Conservation (phyloP, 1,284 basidiomycete species). For the Salmacisia buchloeana region DNA sequence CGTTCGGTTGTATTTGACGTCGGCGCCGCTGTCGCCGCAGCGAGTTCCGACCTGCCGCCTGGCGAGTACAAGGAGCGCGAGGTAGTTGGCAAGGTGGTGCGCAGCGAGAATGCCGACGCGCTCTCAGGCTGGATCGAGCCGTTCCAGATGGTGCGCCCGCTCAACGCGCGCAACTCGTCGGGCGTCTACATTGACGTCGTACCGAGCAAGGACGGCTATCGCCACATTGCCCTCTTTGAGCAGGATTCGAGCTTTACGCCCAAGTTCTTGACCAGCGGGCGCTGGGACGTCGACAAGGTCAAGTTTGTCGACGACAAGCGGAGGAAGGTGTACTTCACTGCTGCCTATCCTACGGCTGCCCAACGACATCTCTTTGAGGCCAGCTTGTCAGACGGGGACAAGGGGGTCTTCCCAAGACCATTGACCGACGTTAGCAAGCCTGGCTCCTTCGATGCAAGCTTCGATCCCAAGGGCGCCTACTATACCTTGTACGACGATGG, state of each 20-base stretch:
- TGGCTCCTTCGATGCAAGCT: constrained; percentile 59
- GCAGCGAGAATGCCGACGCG: constrained; percentile 68
- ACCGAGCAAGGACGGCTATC: constrained; percentile 24
- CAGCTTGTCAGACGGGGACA: constrained; percentile 27
- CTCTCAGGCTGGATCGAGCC: constrained; percentile 87
- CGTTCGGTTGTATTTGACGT: constrained; percentile 31
- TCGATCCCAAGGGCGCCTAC: constrained; percentile 56
- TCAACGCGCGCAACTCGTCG: constrained; percentile 4
- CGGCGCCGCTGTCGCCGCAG: neutral
- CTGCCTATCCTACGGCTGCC: constrained; percentile 72
- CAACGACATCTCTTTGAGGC: constrained; percentile 71
- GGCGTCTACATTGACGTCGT: constrained; percentile 35
- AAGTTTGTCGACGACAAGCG: constrained; percentile 65
- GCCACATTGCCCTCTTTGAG: constrained; percentile 36
- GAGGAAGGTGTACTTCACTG: constrained; percentile 76
- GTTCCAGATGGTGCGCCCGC: constrained; percentile 24
- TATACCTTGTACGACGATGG: constrained; percentile 76
- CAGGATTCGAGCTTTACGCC: constrained; percentile 19
- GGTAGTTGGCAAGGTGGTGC: constrained; percentile 35
- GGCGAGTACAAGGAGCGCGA: constrained; percentile 24
- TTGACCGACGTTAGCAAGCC: constrained; percentile 65
- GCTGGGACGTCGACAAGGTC: constrained; percentile 81
- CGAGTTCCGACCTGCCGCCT: neutral
- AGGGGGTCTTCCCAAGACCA: constrained; percentile 53
- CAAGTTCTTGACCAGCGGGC: constrained; percentile 68